These are phyloP conservation scores for Hortaea sp. DNA, from an alignment of 2,329 filamentous ascomycete genomes.

Conservation along the genomic window DNA sequence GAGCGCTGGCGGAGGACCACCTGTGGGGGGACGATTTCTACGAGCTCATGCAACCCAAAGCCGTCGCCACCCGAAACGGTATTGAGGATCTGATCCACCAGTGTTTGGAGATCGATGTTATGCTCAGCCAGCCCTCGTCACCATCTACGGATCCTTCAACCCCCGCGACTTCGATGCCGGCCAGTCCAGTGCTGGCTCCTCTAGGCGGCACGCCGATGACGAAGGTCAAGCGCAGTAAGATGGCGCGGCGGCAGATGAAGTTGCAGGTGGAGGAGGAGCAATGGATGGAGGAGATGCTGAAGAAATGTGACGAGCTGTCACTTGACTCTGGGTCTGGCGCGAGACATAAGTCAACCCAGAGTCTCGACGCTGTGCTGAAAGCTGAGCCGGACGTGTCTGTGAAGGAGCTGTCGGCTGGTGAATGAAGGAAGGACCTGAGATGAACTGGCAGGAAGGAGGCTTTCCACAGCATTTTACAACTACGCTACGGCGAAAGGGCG, in stretches of 20 bases:
- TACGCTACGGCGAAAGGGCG: no score
- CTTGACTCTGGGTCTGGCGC: conserved; percentile 1
- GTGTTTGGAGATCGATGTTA: conserved; percentile 33
- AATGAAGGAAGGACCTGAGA: not conserved
- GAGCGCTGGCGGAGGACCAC: conserved; percentile 31
- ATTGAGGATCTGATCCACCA: conserved; percentile 38
- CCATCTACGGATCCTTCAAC: conserved; percentile 12
- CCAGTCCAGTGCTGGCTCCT: conserved; percentile 16
- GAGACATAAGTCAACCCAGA: conserved; percentile 6
- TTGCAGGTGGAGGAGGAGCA: conserved; percentile 34
- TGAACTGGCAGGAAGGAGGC: no score
- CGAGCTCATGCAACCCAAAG: conserved; percentile 34
- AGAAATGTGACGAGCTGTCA: conserved; percentile 29
- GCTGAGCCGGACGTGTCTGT: not conserved
- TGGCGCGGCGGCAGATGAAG: conserved; percentile 36
- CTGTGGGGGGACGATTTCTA: conserved; percentile 37
- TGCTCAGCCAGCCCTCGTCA: conserved; percentile 16
- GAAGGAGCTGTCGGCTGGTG: not conserved
- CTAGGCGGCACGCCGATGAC: conserved; percentile 21
- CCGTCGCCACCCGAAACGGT: conserved; percentile 31
- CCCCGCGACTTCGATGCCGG: conserved; percentile 8
- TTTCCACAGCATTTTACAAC: no score
- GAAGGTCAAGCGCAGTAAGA: conserved; percentile 30
- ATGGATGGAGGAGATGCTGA: conserved; percentile 31
- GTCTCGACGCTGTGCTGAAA: conserved; percentile 16